Percentiles rank a stretch among this genome's conserved stretches.
Evolutionary conservation across 176 grass and related monocot genomes (phyloP).

Genomic region (Pharus latifolius): DNA sequence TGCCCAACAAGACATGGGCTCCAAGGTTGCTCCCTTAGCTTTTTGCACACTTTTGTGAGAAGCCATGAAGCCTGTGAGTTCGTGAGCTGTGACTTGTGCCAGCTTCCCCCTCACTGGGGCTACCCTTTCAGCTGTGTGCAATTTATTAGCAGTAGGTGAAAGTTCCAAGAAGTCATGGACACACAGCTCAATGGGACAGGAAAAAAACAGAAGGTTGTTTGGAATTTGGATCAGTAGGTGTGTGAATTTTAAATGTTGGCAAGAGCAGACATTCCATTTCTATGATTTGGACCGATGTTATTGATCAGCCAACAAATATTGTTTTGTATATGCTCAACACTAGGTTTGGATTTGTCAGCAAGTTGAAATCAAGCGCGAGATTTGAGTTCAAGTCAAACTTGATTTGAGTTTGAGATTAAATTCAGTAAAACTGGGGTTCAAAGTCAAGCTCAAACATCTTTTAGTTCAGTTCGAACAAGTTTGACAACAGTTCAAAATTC

Average conservation of each 20-base stretch:
- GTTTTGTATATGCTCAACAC: too few species aligned
- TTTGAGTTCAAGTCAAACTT: too few species aligned
- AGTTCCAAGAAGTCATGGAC: slow-evolving; percentile 22
- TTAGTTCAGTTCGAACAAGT: too few species aligned
- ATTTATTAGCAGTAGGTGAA: slow-evolving; percentile 18
- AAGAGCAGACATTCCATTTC: background rate
- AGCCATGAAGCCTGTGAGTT: slow-evolving; percentile 15
- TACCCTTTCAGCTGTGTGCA: background rate
- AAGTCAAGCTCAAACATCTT: too few species aligned
- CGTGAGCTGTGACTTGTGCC: background rate
- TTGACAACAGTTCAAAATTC: too few species aligned
- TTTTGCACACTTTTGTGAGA: background rate
- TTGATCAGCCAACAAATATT: background rate
- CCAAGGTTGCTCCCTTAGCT: background rate
- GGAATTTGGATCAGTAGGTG: background rate
- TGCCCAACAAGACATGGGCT: background rate
- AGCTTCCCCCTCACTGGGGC: background rate
- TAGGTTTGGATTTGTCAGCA: too few species aligned
- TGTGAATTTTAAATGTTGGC: background rate
- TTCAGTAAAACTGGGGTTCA: too few species aligned
- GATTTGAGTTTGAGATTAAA: too few species aligned
- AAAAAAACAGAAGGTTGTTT: background rate
- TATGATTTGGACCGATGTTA: background rate
- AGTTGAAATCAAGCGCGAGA: too few species aligned
- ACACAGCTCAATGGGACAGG: slow-evolving; percentile 18